A percentile compares a stretch with the other conserved stretches of the same genome.
Conservation (phyloP, 768 basidiomycete genomes). For the Mycena amicta region DNA sequence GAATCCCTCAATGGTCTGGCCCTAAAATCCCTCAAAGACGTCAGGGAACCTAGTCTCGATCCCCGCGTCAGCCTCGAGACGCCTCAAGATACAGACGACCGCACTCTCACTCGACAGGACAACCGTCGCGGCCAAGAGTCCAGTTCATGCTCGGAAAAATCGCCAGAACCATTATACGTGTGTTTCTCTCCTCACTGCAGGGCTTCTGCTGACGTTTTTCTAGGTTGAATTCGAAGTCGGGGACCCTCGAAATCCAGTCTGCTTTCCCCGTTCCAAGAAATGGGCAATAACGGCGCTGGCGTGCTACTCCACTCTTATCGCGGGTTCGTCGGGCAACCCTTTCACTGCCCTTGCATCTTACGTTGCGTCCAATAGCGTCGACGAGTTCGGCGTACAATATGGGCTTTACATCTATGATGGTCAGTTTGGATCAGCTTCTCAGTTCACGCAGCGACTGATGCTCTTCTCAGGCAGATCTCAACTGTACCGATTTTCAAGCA, state of each 20-base stretch:
- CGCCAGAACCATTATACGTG: constrained; percentile 24
- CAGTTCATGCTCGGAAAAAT: background rate
- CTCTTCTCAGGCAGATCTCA: constrained; percentile 35
- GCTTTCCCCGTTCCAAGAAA: constrained; percentile 40
- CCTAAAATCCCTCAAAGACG: constrained; percentile 31
- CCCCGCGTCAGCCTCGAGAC: constrained; percentile 37
- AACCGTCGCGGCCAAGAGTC: background rate
- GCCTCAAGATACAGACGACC: constrained; percentile 35
- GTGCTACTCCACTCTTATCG: constrained; percentile 49
- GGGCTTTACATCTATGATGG: constrained; percentile 60
- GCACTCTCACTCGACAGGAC: constrained; percentile 28
- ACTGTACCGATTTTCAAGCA: constrained; percentile 47
- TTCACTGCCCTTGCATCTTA: background rate
- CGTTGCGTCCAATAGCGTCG: constrained; percentile 39
- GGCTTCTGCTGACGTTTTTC: background rate
- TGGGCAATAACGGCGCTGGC: constrained; percentile 48
- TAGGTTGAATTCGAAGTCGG: constrained; percentile 44
- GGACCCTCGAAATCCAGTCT: constrained; percentile 43
- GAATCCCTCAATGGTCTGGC: constrained; percentile 27
- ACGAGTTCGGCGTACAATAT: constrained; percentile 54
- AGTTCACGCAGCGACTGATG: constrained; percentile 35
- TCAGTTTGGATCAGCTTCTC: background rate
- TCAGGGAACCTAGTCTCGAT: constrained; percentile 38
- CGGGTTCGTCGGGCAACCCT: constrained; percentile 36
- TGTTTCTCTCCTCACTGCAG: background rate